Percentiles rank a stretch among this genome's conserved stretches.
Evolutionary conservation across 805 yeast species (phyloP).

Genomic region (Isabelozyma pseudorhagii): DNA sequence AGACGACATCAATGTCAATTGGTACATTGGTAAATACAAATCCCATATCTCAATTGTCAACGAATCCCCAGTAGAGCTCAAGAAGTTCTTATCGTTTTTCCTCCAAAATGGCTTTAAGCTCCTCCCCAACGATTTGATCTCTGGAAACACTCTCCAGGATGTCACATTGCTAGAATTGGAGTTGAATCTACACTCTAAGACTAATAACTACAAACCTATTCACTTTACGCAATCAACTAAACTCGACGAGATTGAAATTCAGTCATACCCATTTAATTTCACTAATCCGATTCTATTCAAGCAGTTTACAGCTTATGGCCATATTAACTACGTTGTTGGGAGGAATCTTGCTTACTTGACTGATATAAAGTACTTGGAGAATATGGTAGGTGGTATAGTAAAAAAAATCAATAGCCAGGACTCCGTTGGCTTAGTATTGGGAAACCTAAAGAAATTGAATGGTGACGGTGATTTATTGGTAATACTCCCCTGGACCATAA

Average conservation of each 20-base stretch:
- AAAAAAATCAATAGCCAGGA: not conserved
- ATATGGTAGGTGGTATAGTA: conserved; percentile 42
- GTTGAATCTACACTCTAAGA: not conserved
- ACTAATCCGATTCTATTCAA: conserved; percentile 28
- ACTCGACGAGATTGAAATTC: conserved; percentile 12
- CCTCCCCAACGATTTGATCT: conserved; percentile 14
- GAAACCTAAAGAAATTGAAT: conserved; percentile 33
- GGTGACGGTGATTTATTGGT: conserved; percentile 46
- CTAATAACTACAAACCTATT: not conserved
- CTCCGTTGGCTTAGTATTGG: conserved; percentile 37
- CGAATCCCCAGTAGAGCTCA: not conserved
- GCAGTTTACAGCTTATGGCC: conserved; percentile 19
- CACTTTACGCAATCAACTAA: not conserved
- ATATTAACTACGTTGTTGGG: conserved; percentile 19
- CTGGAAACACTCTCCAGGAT: not conserved
- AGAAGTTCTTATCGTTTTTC: conserved; percentile 12
- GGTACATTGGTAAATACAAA: conserved; percentile 9
- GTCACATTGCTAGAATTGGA: conserved; percentile 4
- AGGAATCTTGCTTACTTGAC: conserved; percentile 21
- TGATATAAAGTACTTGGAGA: conserved; percentile 43
- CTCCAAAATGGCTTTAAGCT: conserved; percentile 18
- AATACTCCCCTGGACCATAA: conserved; percentile 24
- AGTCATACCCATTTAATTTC: conserved; percentile 26
- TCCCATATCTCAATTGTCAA: conserved; percentile 3
- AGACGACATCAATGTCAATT: conserved; percentile 6